Evolutionary conservation across 1,284 basidiomycete species (phyloP).

Genomic region (Naganishia sp.): DNA sequence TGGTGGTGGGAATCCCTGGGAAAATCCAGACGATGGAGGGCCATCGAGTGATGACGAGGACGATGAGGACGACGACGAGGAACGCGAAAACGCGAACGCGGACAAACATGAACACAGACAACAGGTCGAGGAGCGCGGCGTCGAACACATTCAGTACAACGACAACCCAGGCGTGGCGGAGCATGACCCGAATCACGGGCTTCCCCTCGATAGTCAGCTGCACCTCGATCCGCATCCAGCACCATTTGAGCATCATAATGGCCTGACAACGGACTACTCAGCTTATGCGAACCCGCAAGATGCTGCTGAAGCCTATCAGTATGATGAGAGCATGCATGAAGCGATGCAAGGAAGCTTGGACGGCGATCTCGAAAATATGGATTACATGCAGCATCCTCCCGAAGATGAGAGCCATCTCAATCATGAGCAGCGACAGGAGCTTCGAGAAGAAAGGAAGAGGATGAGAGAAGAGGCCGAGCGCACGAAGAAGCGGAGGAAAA

Average conservation of each 20-base stretch:
- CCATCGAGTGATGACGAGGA: not conserved
- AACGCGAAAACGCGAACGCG: conserved; percentile 12
- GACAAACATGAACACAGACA: not conserved
- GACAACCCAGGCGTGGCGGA: not conserved
- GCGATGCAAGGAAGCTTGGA: conserved; percentile 15
- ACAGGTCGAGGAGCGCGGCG: not conserved
- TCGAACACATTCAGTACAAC: conserved; percentile 19
- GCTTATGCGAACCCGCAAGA: not conserved
- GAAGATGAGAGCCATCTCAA: conserved; percentile 14
- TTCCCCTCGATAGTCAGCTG: not conserved
- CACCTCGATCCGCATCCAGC: conserved; percentile 18
- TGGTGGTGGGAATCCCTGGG: not conserved
- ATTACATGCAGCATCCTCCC: conserved; percentile 14
- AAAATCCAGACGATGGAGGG: conserved; percentile 1
- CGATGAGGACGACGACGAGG: conserved; percentile 15
- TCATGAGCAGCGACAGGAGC: conserved; percentile 13
- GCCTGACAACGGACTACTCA: conserved; percentile 12
- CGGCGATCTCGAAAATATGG: conserved; percentile 12
- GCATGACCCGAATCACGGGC: not conserved
- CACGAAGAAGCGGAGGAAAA: conserved; percentile 30
- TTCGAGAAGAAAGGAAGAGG: conserved; percentile 17
- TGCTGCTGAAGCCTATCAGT: conserved; percentile 17
- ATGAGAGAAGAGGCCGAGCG: conserved; percentile 25
- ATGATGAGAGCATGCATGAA: conserved; percentile 22
- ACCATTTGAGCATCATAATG: conserved; percentile 9